Conservation (phyloP, 371 early-diverging fungal genomes). For the Syncephalis fuscata region DNA sequence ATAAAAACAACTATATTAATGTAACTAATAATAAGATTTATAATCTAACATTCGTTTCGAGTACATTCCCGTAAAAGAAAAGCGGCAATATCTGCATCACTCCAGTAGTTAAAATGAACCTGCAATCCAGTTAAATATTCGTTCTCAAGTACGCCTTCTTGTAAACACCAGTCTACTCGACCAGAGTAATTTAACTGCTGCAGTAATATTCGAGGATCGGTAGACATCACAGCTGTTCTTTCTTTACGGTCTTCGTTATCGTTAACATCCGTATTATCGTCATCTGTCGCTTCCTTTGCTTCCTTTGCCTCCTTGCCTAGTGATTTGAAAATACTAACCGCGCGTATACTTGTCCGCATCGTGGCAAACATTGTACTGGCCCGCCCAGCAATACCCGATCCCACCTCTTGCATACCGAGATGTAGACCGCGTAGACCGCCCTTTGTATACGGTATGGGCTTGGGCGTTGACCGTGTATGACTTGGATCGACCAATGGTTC, state of each 20-base stretch:
- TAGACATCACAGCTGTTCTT: slow-evolving; percentile 14
- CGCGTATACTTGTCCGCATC: slow-evolving; percentile 34
- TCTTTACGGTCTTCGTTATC: slow-evolving; percentile 6
- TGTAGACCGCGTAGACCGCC: slow-evolving; percentile 59
- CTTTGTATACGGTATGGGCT: slow-evolving; percentile 60
- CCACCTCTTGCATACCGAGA: slow-evolving; percentile 37
- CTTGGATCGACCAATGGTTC: slow-evolving; percentile 44
- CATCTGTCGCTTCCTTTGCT: no score
- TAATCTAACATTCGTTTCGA: no score
- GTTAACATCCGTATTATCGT: slow-evolving; percentile 6
- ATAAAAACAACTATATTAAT: no score
- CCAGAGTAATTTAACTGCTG: slow-evolving; percentile 46
- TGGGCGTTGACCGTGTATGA: slow-evolving; percentile 37
- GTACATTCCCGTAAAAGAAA: slow-evolving; percentile 21
- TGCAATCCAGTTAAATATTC: slow-evolving; percentile 57
- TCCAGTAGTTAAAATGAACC: slow-evolving; percentile 67
- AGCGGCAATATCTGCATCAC: slow-evolving; percentile 45
- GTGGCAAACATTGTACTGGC: slow-evolving; percentile 52
- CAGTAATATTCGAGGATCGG: slow-evolving; percentile 7
- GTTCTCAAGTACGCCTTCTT: slow-evolving; percentile 63
- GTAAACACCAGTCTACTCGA: slow-evolving; percentile 58
- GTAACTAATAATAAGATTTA: no score
- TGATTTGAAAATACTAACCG: slow-evolving; percentile 15
- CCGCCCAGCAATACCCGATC: slow-evolving; percentile 45
- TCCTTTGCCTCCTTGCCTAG: slow-evolving; percentile 8